phyloP scores from a whole-genome alignment of 495 filamentous ascomycete species.

The Diplogelasinospora grovesii region DNA sequence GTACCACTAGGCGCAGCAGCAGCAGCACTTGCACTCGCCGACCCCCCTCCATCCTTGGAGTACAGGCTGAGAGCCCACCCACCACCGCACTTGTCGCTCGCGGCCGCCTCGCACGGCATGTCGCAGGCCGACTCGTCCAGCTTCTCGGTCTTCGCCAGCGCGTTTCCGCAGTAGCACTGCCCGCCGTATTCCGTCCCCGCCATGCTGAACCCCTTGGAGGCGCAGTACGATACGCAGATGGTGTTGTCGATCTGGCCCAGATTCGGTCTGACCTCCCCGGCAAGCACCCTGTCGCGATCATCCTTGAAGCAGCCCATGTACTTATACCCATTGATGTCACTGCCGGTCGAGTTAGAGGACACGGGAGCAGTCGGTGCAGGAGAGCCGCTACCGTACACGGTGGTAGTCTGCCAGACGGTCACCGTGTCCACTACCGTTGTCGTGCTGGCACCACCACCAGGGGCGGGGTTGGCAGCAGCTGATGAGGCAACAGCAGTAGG shows the following conservation, averaged over 20 bases:
- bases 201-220: constrained; percentile 41
- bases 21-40: too few species aligned
- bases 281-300: constrained; percentile 26
- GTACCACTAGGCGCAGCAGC: background rate
- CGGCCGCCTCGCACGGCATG: constrained; percentile 40
- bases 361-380: constrained; percentile 14
- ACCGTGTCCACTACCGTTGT: constrained; percentile 37
- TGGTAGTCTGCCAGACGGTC: constrained; percentile 37
- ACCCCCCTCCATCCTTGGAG: constrained; percentile 29
- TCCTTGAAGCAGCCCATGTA: constrained; percentile 31
- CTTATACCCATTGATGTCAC: constrained; percentile 21
- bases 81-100: constrained; percentile 40
- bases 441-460: constrained; percentile 6
- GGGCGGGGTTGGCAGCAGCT: constrained; percentile 12
- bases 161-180: constrained; percentile 60
- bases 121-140: constrained; percentile 37
- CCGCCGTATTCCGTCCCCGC: constrained; percentile 60
- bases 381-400: constrained; percentile 37
- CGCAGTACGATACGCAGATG: constrained; percentile 53
- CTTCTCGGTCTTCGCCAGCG: constrained; percentile 27
- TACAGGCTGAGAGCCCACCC: constrained; percentile 35
- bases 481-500: too few species aligned
- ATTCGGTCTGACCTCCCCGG: constrained; percentile 34
- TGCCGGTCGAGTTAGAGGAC: background rate
- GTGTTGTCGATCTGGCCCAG: constrained; percentile 48